Percentiles rank a stretch among this genome's conserved stretches.
These are phyloP conservation scores for Penicillium parvum DNA, from an alignment of 495 filamentous ascomycete genomes.

Conservation along the genomic window DNA sequence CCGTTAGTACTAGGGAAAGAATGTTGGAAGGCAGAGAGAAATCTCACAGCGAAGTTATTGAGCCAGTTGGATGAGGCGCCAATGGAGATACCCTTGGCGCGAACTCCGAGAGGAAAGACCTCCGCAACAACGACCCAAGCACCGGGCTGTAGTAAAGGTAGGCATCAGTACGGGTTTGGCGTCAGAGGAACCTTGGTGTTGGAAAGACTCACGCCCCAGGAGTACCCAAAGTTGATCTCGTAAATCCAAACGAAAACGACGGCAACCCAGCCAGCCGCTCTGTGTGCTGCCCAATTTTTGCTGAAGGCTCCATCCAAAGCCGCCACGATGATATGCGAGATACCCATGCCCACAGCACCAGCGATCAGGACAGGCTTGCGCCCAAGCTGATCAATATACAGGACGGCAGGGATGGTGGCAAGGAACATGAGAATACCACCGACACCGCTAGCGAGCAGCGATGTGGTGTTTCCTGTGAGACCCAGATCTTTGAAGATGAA, in stretches of 20 bases:
- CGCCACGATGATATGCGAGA: conserved; percentile 56
- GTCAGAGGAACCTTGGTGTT: neutral
- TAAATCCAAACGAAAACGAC: conserved; percentile 73
- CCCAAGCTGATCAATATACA: conserved; percentile 62
- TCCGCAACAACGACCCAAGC: conserved; percentile 48
- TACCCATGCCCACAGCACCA: conserved; percentile 63
- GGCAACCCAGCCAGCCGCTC: conserved; percentile 66
- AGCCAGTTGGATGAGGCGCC: conserved; percentile 19
- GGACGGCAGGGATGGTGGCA: conserved; percentile 55
- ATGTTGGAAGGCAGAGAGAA: neutral
- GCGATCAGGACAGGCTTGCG: conserved; percentile 59
- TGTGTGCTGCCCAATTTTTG: conserved; percentile 53
- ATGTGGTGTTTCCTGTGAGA: conserved; percentile 45
- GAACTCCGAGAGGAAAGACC: conserved; percentile 17
- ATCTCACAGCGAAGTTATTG: conserved; percentile 13
- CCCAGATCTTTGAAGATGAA: conserved; percentile 54
- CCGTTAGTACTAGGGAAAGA: neutral
- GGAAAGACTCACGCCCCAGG: conserved; percentile 11
- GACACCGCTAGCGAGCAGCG: conserved; percentile 57
- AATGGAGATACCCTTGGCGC: conserved; percentile 17
- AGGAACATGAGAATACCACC: conserved; percentile 65
- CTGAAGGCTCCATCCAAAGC: conserved; percentile 59
- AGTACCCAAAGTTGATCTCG: conserved; percentile 15
- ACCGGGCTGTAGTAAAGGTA: neutral
- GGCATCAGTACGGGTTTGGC: neutral